A percentile compares a stretch with the other conserved stretches of the same genome.
phyloP scores from a whole-genome alignment of 305 asterid genomes.

The Ilex paraguariensis region DNA sequence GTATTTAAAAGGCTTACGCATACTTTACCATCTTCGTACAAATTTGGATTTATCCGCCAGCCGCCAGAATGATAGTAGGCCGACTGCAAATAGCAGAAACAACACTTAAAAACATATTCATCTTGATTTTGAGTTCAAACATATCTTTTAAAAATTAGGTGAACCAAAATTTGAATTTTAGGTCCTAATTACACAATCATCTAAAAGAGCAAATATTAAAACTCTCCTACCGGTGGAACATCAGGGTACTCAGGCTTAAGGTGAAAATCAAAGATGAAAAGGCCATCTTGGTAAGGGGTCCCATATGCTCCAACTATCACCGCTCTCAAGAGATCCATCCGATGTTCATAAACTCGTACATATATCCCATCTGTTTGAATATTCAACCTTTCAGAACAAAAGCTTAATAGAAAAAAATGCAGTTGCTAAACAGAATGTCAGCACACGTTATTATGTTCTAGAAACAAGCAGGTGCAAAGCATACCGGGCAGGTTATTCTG shows the following conservation, averaged over 20 bases:
- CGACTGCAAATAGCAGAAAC: conserved; percentile 43
- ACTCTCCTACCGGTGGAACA: conserved; percentile 72
- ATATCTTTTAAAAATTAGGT: not conserved
- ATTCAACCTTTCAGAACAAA: too few relatives aligned
- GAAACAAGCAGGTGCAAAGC: conserved; percentile 1
- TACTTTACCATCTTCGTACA: conserved; percentile 95
- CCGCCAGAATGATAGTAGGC: conserved; percentile 97
- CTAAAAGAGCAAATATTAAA: conserved; percentile 1
- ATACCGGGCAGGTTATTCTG: conserved; percentile 92
- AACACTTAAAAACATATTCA: conserved; percentile 7
- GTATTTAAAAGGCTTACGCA: conserved; percentile 95
- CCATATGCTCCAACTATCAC: conserved; percentile 97
- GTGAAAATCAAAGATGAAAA: conserved; percentile 90
- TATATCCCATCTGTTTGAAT: conserved; percentile 64
- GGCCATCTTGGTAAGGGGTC: conserved; percentile 96
- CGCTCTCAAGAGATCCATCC: conserved; percentile 93
- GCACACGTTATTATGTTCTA: too few relatives aligned
- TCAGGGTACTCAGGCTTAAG: conserved; percentile 88
- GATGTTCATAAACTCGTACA: conserved; percentile 87
- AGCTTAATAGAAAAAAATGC: too few relatives aligned
- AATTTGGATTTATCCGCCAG: conserved; percentile 95
- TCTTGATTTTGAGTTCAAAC: not conserved
- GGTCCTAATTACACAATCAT: too few relatives aligned
- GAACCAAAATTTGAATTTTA: not conserved
- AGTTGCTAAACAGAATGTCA: too few relatives aligned